A percentile compares a stretch with the other conserved stretches of the same genome.
These are phyloP conservation scores for Mitragyna speciosa DNA, from an alignment of 257 asterid species.

Conservation along the genomic window DNA sequence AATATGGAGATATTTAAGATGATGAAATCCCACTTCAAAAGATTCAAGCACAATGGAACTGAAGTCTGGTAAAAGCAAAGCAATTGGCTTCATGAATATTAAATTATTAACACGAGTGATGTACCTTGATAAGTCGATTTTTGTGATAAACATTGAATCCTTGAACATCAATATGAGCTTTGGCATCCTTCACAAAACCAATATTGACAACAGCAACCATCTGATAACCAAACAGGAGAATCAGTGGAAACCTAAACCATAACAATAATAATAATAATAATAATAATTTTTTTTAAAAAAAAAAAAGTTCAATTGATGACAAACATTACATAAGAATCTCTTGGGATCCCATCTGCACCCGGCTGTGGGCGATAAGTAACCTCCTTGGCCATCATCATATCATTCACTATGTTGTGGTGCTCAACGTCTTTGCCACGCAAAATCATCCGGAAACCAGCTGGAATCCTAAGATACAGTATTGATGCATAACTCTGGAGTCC, in stretches of 20 bases:
- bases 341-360: conserved; percentile 64
- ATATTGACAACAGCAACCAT: conserved; percentile 84
- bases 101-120: background rate
- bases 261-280: background rate
- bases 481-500: conserved; percentile 86
- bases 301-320: background rate
- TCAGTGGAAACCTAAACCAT: conserved; percentile 21
- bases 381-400: conserved; percentile 98
- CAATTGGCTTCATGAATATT: background rate
- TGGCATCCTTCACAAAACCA: conserved; percentile 98
- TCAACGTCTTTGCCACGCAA: conserved; percentile 91
- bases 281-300: background rate
- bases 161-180: conserved; percentile 90
- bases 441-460: conserved; percentile 77
- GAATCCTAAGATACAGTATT: conserved; percentile 86
- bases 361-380: conserved; percentile 87
- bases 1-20: background rate
- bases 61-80: background rate
- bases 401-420: conserved; percentile 94
- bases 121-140: conserved; percentile 93
- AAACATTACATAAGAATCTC: conserved; percentile 58
- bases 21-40: no score
- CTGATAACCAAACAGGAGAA: conserved; percentile 33
- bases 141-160: conserved; percentile 98
- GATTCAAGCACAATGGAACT: background rate